Base-by-base conservation (phyloP, 495 filamentous ascomycete species). In the Xanthoparmelia taractica region DNA sequence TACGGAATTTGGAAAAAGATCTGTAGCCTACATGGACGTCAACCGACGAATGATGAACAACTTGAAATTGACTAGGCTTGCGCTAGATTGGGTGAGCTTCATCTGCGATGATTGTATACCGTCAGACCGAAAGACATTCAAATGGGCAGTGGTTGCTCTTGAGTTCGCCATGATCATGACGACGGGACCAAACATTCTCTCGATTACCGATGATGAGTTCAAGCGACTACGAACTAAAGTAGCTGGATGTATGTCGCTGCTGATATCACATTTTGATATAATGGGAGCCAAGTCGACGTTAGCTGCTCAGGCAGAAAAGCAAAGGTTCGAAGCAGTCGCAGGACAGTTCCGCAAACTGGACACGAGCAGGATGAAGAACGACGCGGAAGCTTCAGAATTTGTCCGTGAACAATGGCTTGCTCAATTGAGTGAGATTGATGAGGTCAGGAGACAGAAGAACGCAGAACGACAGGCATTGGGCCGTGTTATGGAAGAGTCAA, bases 141-240 rank as follows among this genome's bases (percentile, higher is more conserved):
- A 90, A 60, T 98, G 94, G 94, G 90, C 94, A 25, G 94, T 98
- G 45, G 83, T 89, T 61, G 94, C 94, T 6, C 80, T 98, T 15
- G 94, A 98, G 72, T 97, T 97, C 71, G 90, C 92, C 31, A 97
- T 97, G 94, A 82, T 88, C 57, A 97, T 97, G 84, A 98, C 94
- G 0, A 84, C 87, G 45, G 95, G 94, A 17, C 86, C 89, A 64
- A 92, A 96, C 68, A 92, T 98, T 50, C 76, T 98, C 10, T 87
- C 84, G 8, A 87, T 98, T 60, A 89, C 86, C 31, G 90, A 95
- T 59, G 82, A 85, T 31, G 92, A 97, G 69, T 98, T 96, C 71
- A 82, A 84, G 40, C 81, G 78, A 63, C 73, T 98, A 61, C 82
- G 92, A 52, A 80, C 84, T 25, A 97, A 97, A 73, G 94, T 97